A percentile compares a stretch with the other conserved stretches of the same genome.
phyloP scores from a whole-genome alignment of 352 stramenopile genomes.

The Globisporangium alternatum region DNA sequence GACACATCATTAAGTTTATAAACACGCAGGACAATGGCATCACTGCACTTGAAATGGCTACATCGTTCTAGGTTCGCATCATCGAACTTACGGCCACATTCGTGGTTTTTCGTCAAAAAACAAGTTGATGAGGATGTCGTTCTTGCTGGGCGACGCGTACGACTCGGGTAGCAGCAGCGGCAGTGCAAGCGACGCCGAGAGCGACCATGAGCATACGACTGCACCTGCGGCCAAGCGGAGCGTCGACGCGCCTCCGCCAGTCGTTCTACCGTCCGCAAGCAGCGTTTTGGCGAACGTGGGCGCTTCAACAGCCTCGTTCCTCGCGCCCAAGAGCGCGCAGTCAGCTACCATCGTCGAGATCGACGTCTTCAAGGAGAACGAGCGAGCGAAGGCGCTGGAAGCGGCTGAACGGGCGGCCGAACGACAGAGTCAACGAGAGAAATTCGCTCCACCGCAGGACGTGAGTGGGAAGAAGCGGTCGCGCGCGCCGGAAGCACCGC shows the following conservation, averaged over 20 bases:
- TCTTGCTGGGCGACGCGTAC: constrained; percentile 49
- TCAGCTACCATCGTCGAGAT: constrained; percentile 24
- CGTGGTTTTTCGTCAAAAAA: too few species aligned
- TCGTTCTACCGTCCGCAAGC: constrained; percentile 37
- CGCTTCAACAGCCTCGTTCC: constrained; percentile 35
- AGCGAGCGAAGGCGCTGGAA: constrained; percentile 10
- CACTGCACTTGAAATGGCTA: too few species aligned
- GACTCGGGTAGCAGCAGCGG: constrained; percentile 23
- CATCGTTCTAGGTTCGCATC: too few species aligned
- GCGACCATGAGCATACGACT: not conserved
- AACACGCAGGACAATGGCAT: too few species aligned
- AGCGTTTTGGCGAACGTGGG: constrained; percentile 38
- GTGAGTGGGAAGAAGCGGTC: not conserved
- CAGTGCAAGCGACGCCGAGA: constrained; percentile 29
- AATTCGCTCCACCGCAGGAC: not conserved
- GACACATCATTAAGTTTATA: too few species aligned
- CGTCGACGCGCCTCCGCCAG: not conserved
- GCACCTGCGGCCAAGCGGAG: not conserved
- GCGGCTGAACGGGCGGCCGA: not conserved
- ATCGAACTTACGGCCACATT: not conserved
- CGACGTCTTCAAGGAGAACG: constrained; percentile 29
- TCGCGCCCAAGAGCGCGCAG: constrained; percentile 24
- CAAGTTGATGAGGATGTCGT: constrained; percentile 33
- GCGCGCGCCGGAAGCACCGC: not conserved
- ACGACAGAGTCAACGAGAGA: not conserved